phyloP scores from a whole-genome alignment of 2,329 filamentous ascomycete species.

The Metarhizium sp. region DNA sequence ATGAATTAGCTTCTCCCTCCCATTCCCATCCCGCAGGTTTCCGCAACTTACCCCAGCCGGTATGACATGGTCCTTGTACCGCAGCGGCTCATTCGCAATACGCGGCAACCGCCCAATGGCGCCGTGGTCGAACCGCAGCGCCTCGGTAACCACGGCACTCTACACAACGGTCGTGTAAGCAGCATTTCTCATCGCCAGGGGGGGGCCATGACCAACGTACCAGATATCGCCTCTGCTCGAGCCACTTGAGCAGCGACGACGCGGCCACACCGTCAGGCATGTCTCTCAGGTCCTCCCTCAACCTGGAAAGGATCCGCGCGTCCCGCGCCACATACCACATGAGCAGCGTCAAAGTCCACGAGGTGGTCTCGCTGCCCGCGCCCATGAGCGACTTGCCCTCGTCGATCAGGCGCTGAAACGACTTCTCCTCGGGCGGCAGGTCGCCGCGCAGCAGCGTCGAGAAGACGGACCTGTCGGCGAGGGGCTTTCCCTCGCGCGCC shows the following conservation, averaged over 20 bases:
- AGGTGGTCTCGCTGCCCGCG: constrained; percentile 28
- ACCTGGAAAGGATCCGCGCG: constrained; percentile 15
- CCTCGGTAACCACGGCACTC: constrained; percentile 9
- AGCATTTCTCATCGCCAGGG: not conserved
- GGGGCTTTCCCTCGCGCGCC: not conserved
- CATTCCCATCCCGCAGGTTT: no score
- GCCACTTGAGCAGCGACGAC: not conserved
- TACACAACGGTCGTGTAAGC: not conserved
- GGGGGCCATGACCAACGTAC: not conserved
- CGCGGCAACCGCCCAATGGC: not conserved
- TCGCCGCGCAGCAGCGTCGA: constrained; percentile 15
- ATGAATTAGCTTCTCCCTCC: no score
- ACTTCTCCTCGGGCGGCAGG: constrained; percentile 26
- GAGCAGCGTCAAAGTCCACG: constrained; percentile 21
- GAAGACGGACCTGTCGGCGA: constrained; percentile 13
- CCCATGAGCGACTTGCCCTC: constrained; percentile 22
- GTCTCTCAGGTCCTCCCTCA: constrained; percentile 10
- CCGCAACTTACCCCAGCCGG: constrained; percentile 15
- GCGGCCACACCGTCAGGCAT: not conserved
- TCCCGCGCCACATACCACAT: constrained; percentile 26
- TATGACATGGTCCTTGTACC: not conserved
- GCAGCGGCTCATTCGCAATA: not conserved
- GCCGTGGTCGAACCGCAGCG: not conserved
- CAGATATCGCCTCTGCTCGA: constrained; percentile 1
- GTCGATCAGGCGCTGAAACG: constrained; percentile 17